These are phyloP conservation scores for Nitzschia putrida DNA, from an alignment of 108 stramenopile genomes.

Conservation along the genomic window DNA sequence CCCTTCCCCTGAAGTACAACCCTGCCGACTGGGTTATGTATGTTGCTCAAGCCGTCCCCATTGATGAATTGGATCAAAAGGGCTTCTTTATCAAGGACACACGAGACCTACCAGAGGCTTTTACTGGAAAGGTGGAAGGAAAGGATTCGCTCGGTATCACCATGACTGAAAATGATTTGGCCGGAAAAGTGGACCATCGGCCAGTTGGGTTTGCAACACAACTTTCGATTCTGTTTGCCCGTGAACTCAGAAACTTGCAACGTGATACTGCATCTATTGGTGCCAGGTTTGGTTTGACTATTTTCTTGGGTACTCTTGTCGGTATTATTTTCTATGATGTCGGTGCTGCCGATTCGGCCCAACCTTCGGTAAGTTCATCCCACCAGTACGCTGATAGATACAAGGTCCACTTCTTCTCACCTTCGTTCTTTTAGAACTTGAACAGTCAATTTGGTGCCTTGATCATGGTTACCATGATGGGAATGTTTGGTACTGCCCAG, in stretches of 20 bases:
- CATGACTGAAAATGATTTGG: conserved; percentile 17
- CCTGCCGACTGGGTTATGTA: conserved; percentile 81
- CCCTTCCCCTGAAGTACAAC: conserved; percentile 72
- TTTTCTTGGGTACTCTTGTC: conserved; percentile 57
- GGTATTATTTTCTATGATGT: conserved; percentile 70
- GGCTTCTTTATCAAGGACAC: conserved; percentile 51
- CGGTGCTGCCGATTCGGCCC: conserved; percentile 32
- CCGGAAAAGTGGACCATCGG: conserved; percentile 14
- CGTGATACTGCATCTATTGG: conserved; percentile 61
- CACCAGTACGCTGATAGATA: neutral
- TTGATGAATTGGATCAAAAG: conserved; percentile 37
- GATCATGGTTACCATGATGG: conserved; percentile 47
- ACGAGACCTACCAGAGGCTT: conserved; percentile 35
- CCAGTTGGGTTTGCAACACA: conserved; percentile 49
- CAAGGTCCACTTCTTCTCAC: neutral
- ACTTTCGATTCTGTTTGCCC: conserved; percentile 38
- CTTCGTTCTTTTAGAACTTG: conserved; percentile 33
- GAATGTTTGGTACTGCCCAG: conserved; percentile 68
- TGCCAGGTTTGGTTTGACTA: conserved; percentile 60
- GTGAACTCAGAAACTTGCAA: conserved; percentile 51
- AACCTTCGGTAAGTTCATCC: conserved; percentile 9
- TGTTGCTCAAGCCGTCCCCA: conserved; percentile 54
- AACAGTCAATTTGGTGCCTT: conserved; percentile 70
- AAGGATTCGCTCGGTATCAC: conserved; percentile 53
- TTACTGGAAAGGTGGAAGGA: conserved; percentile 31